These are phyloP conservation scores for Fusarium sp. DNA, from an alignment of 2,329 filamentous ascomycete species.

Conservation along the genomic window DNA sequence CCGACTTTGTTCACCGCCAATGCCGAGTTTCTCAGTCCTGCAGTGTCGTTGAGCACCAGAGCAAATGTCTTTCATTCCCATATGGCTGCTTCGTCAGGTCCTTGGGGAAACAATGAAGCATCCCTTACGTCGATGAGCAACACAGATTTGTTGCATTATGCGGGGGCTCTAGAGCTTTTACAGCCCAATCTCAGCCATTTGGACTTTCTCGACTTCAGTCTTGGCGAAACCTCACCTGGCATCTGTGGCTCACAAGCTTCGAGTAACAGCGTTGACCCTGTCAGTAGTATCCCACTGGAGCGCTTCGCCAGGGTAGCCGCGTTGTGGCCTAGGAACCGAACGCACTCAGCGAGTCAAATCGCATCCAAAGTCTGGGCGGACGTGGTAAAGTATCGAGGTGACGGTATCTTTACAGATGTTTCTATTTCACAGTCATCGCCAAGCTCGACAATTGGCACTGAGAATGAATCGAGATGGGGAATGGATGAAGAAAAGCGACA, in stretches of 20 bases:
- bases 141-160: background rate
- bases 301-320: background rate
- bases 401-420: background rate
- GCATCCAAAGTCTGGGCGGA: background rate
- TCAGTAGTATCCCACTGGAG: background rate
- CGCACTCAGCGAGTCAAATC: background rate
- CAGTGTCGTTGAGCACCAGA: background rate
- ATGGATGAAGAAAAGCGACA: background rate
- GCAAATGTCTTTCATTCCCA: background rate
- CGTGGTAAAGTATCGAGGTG: background rate
- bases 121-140: background rate
- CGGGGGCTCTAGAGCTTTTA: rapidly evolving
- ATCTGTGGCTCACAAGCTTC: background rate
- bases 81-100: rapidly evolving
- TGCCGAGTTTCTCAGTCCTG: background rate
- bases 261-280: background rate
- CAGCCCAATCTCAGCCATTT: background rate
- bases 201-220: background rate
- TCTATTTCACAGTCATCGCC: background rate
- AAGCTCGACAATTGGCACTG: background rate
- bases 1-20: background rate
- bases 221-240: rapidly evolving
- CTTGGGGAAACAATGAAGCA: background rate
- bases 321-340: background rate
- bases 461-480: background rate